A percentile compares a stretch with the other conserved stretches of the same genome.
These are phyloP conservation scores for Yarrowia divulgata DNA, from an alignment of 805 yeast genomes.

Conservation along the genomic window DNA sequence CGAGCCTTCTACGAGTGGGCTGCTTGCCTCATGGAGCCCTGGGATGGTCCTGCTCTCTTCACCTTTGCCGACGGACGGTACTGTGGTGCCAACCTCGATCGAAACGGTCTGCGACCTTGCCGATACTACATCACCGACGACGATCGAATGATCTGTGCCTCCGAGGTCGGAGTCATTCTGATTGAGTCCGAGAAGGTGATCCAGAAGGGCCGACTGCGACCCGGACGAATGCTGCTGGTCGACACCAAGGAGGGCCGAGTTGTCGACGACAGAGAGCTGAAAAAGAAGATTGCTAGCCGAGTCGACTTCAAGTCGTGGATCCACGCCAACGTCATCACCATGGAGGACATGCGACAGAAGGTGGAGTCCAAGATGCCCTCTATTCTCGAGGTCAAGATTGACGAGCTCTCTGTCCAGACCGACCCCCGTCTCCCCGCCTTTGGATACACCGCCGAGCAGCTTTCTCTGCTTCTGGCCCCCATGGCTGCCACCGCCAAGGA, in stretches of 20 bases:
- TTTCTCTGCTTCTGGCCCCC: conserved; percentile 81
- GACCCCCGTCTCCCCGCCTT: conserved; percentile 86
- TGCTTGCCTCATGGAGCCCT: conserved; percentile 98
- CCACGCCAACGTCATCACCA: conserved; percentile 80
- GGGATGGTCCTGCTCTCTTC: conserved; percentile 99
- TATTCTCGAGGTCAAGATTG: conserved; percentile 43
- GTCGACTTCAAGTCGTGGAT: conserved; percentile 95
- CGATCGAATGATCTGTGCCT: conserved; percentile 95
- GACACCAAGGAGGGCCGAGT: conserved; percentile 92
- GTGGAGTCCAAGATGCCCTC: conserved; percentile 55
- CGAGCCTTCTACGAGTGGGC: conserved; percentile 99
- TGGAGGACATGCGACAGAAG: conserved; percentile 75
- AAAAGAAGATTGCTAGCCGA: conserved; percentile 76
- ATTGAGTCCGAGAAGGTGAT: conserved; percentile 81
- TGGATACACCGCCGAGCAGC: conserved; percentile 95
- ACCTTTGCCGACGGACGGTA: conserved; percentile 97
- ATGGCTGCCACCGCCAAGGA: conserved; percentile 94
- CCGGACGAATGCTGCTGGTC: conserved; percentile 94
- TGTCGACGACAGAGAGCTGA: conserved; percentile 91
- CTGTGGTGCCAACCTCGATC: conserved; percentile 97
- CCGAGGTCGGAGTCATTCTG: conserved; percentile 97
- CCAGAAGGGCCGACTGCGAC: conserved; percentile 92
- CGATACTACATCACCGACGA: conserved; percentile 95
- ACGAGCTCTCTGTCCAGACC: conserved; percentile 62
- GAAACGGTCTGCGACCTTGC: conserved; percentile 98